Conservation (phyloP, 345 rosid species). For the Combretum micranthum region DNA sequence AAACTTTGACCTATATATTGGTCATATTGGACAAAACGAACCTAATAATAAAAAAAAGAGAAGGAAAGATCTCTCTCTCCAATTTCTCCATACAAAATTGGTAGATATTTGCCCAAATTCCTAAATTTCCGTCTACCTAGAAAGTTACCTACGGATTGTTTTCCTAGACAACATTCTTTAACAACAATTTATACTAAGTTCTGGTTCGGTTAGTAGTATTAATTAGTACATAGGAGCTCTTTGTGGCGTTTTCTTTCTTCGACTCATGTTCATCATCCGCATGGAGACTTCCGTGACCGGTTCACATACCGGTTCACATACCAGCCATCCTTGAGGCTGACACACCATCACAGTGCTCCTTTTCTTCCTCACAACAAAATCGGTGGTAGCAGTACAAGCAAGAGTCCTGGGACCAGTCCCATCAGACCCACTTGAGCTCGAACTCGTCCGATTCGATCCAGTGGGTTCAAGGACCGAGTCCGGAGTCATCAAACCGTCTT, state of each 20-base stretch:
- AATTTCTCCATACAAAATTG: no score
- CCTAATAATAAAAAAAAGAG: no score
- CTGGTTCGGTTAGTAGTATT: not conserved
- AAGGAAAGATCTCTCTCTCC: no score
- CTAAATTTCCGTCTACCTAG: no score
- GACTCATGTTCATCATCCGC: conserved; percentile 21
- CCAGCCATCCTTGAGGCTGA: conserved; percentile 26
- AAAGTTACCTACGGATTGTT: no score
- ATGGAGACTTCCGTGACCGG: conserved; percentile 27
- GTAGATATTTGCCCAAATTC: no score
- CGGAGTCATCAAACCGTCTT: conserved; percentile 46
- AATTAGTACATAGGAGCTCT: conserved; percentile 80
- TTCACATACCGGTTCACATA: conserved; percentile 33
- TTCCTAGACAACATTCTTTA: no score
- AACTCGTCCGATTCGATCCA: conserved; percentile 47
- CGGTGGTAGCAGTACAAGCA: conserved; percentile 61
- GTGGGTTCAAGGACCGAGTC: conserved; percentile 59
- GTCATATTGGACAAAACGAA: no score
- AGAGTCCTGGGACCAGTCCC: conserved; percentile 45
- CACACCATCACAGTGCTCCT: conserved; percentile 54
- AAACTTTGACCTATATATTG: no score
- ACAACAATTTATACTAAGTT: no score
- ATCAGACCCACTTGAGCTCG: conserved; percentile 47
- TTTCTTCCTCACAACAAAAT: conserved; percentile 64
- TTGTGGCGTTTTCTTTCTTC: conserved; percentile 76